Evolutionary conservation across 2,329 filamentous ascomycete species (phyloP).

Genomic region (Plenodomus tracheiphilus): DNA sequence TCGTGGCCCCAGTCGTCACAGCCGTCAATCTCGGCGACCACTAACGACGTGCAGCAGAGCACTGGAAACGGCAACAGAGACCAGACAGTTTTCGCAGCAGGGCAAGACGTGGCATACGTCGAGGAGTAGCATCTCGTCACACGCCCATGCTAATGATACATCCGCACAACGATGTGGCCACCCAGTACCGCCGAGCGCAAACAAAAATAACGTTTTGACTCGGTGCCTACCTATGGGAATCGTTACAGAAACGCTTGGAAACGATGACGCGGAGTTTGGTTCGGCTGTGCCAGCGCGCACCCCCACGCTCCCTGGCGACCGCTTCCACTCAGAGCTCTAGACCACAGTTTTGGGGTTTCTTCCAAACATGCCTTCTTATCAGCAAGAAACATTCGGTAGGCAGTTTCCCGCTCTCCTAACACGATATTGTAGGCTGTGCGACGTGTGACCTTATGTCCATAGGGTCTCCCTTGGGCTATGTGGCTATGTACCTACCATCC

Average conservation of each 20-base stretch:
- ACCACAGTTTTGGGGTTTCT: too few relatives aligned
- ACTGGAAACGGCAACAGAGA: conserved; percentile 30
- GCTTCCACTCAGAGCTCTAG: conserved; percentile 9
- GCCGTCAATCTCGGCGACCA: conserved; percentile 12
- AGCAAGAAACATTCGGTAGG: too few relatives aligned
- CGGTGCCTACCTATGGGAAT: conserved; percentile 13
- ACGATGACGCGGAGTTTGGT: conserved; percentile 15
- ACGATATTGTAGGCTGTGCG: too few relatives aligned
- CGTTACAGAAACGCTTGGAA: conserved; percentile 2
- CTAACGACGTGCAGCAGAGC: conserved; percentile 17
- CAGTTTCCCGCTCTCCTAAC: too few relatives aligned
- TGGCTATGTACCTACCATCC: too few relatives aligned
- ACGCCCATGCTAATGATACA: conserved; percentile 28
- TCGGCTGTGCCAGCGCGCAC: conserved; percentile 7
- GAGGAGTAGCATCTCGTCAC: conserved; percentile 25
- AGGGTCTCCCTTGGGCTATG: too few relatives aligned
- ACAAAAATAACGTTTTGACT: conserved; percentile 2
- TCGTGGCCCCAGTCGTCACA: conserved; percentile 37
- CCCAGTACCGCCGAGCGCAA: conserved; percentile 6
- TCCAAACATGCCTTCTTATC: too few relatives aligned
- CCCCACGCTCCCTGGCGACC: conserved; percentile 27
- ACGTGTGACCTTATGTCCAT: too few relatives aligned
- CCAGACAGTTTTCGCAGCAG: conserved; percentile 14
- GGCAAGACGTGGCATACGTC: conserved; percentile 41
- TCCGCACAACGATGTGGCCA: conserved; percentile 19